Evolutionary conservation across 1,284 basidiomycete species (phyloP).

Genomic region (Rhodotorula sp.): DNA sequence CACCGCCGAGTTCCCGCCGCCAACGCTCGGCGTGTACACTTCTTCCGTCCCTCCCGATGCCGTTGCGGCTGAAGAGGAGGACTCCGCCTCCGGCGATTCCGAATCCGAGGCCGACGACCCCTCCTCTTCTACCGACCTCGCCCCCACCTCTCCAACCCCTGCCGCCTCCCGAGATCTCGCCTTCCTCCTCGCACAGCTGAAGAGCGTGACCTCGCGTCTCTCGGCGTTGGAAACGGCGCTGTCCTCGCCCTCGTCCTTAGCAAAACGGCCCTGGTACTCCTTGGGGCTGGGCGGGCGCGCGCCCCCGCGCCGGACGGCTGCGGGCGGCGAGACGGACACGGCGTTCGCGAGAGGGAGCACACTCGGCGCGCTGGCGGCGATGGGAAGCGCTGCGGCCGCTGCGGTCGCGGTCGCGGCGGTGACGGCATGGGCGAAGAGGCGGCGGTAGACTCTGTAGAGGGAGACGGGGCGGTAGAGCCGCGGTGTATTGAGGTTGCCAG

Average conservation of each 20-base stretch:
- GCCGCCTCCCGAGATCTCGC: constrained; percentile 25
- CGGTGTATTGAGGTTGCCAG: no score
- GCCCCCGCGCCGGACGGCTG: neutral
- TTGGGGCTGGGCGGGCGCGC: neutral
- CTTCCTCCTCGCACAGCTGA: constrained; percentile 28
- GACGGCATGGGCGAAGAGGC: constrained; percentile 17
- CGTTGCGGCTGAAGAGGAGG: neutral
- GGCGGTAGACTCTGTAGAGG: neutral
- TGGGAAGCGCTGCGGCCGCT: constrained; percentile 26
- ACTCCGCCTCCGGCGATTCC: no score
- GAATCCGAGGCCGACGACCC: neutral
- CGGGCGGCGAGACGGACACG: neutral
- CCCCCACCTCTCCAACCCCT: neutral
- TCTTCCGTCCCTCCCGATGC: neutral
- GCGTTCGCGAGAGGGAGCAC: constrained; percentile 5
- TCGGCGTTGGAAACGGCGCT: constrained; percentile 27
- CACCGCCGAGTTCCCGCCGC: constrained; percentile 41
- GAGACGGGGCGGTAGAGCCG: no score
- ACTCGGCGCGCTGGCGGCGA: constrained; percentile 18
- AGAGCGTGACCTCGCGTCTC: constrained; percentile 25
- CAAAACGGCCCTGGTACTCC: neutral
- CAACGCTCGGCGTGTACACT: constrained; percentile 31
- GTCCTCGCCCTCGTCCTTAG: neutral
- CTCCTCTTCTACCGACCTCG: neutral
- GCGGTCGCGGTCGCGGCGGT: constrained; percentile 27